Base-by-base conservation (phyloP, 1,284 basidiomycete species). In the Taiwanofungus camphoratus region DNA sequence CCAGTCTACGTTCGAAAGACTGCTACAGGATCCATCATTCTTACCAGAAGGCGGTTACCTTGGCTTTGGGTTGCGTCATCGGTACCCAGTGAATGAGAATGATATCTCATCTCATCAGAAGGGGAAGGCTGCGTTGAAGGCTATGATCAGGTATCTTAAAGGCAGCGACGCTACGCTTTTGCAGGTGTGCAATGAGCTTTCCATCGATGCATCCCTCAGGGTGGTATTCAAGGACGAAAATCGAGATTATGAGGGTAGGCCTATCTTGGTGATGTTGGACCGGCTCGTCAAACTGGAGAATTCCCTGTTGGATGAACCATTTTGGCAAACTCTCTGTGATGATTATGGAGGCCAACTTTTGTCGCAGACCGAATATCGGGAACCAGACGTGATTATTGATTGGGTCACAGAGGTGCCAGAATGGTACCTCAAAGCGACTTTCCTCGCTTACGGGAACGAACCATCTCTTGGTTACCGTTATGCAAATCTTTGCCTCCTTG, bases 11-110 rank as follows among this genome's bases (percentile, higher is more conserved):
- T 36, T 67, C n/a, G 22, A 39, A 1, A 32, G 39, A 1, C 50
- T 66, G 1, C 52, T 67, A 1, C 34, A 32, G 4, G 52, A 62
- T 32, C 44, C 48, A 2, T 43, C 49, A 5, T 38, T 55, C 66
- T 15, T 50, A n/a, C 61, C 60, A 0, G n/a, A 61, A 0, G 66
- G 69, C 1, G 65, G 67, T 1, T 39, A 45, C 11, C 50, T 73
- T 4, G 68, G 59, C 0, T 68, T 71, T 40, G 65, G 63, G 1
- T 50, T 73, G 16, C 49, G 54, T 6, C 66, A 69, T 50, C 49
- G 55, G 24, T 72, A 50, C 37, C 44, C 49, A 1, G 31, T 47
- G 13, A 29, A 29, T n/a, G 26, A 8, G 26, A 29, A 29, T 29
- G 26, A 29, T 29, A n/a, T n/a, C 9, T 8, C 9, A 8, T 8